phyloP scores from a whole-genome alignment of 2,329 filamentous ascomycete species.

The Fulvia fulva region DNA sequence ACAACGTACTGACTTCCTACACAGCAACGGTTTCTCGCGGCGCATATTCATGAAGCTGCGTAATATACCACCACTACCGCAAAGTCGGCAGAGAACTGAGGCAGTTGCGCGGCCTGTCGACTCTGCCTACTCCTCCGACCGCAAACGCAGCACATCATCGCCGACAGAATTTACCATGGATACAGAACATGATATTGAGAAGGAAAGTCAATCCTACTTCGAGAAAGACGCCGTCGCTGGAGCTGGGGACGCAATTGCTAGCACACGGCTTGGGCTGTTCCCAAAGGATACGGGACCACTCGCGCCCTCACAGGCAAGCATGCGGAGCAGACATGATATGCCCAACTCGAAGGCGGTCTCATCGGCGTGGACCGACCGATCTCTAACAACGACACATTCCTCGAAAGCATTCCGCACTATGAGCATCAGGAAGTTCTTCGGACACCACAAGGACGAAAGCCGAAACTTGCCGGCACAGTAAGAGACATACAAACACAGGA shows the following conservation, averaged over 20 bases:
- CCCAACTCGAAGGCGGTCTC: conserved; percentile 10
- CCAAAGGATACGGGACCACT: conserved; percentile 15
- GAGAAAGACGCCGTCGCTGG: conserved; percentile 4
- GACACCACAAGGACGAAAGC: conserved; percentile 9
- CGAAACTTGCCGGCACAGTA: conserved; percentile 4
- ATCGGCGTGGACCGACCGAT: conserved; percentile 1
- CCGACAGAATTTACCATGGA: conserved; percentile 7
- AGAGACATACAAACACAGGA: background rate
- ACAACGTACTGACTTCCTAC: conserved; percentile 2
- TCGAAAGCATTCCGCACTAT: conserved; percentile 14
- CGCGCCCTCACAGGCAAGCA: conserved; percentile 13
- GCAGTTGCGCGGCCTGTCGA: conserved; percentile 10
- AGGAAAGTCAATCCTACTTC: conserved; percentile 5
- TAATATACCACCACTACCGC: conserved; percentile 13
- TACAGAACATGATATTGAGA: conserved; percentile 6
- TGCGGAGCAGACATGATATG: conserved; percentile 3
- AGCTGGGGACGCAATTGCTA: conserved; percentile 1
- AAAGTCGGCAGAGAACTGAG: conserved; percentile 4
- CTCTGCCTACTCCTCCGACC: conserved; percentile 18
- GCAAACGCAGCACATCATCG: conserved; percentile 11
- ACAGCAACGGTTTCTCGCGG: conserved; percentile 26
- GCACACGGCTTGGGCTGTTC: conserved; percentile 14
- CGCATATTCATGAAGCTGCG: conserved; percentile 29
- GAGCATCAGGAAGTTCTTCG: conserved; percentile 16
- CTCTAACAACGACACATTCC: conserved; percentile 5